Percentiles rank a stretch among this genome's conserved stretches.
Evolutionary conservation across 345 rosid species (phyloP).

Genomic region (Rhodamnia argentea): DNA sequence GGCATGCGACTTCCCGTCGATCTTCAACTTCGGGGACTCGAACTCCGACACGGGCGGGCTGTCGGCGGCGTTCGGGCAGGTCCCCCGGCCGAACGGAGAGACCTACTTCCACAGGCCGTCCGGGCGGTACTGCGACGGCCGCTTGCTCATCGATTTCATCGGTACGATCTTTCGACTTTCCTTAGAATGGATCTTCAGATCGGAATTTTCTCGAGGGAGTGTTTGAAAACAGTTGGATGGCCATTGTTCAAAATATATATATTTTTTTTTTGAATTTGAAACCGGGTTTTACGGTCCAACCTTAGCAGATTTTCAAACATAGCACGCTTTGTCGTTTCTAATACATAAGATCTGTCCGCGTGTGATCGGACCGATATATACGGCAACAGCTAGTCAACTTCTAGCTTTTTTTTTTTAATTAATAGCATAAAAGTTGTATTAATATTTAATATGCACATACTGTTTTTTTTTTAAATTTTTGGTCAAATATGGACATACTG

Average conservation of each 20-base stretch:
- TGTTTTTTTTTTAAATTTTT: too few species aligned
- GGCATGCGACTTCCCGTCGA: conserved; percentile 22
- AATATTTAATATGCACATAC: neutral
- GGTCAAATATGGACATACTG: too few species aligned
- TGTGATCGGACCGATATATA: neutral
- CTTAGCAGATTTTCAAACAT: neutral
- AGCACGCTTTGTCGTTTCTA: neutral
- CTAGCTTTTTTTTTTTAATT: neutral
- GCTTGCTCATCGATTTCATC: conserved; percentile 56
- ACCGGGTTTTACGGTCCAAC: neutral
- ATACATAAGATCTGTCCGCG: neutral
- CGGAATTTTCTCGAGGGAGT: neutral
- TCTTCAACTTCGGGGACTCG: conserved; percentile 47
- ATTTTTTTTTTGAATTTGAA: neutral
- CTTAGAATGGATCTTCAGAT: neutral
- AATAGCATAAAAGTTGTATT: neutral
- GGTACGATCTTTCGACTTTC: conserved; percentile 10
- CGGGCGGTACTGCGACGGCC: conserved; percentile 64
- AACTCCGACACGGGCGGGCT: conserved; percentile 51
- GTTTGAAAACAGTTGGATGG: neutral
- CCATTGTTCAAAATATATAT: neutral
- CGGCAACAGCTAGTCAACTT: neutral
- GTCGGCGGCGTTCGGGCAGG: conserved; percentile 54
- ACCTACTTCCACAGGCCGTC: conserved; percentile 48
- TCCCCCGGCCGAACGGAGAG: conserved; percentile 42